Evolutionary conservation across 2,329 filamentous ascomycete species (phyloP), one percentile per base, ranked within the genome.

Genomic region (Hypoxylon sp.): DNA sequence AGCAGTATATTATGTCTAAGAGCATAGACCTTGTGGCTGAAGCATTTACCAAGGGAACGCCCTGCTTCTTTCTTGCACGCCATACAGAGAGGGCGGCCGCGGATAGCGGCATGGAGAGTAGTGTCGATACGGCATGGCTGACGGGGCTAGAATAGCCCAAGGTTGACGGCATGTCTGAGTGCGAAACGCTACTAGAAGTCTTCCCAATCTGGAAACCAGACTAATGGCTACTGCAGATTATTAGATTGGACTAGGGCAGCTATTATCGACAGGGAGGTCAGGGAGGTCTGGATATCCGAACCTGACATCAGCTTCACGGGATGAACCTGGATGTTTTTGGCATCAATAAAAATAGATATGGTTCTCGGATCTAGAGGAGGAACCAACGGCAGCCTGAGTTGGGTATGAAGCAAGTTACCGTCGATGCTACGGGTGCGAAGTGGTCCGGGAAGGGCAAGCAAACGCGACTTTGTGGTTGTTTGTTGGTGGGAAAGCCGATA

Each of bases 71-170:
- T 25, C 48, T 61, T 49, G 42, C 30, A 49, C 55, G 48, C 46
- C 42, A 54, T 48, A 48, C 53, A 20, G 27, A n/a, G 37, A 22
- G 60, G 33, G 48, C 42, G 11, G 44, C 44, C 55, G 56, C 67
- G 69, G 69, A 49, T 67, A 66, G 68, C 62, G 57, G 65, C 71
- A 72, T 69, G 22, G 44, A 40, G 50, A 60, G 46, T 44, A 68
- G 57, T 66, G 46, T 66, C 49, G 48, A 57, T 50, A 65, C 55
- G 56, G 44, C 51, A 64, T 63, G 37, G 51, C 44, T 51, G 50
- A 48, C 50, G 61, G 37, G 33, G 56, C 55, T 59, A 14, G 13
- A 51, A 35, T 51, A 50, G 31, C 31, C 31, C 50, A 48, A 63
- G 46, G 55, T 48, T 50, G 60, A 61, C 25, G 49, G 61, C 44